phyloP scores from a whole-genome alignment of 2,329 filamentous ascomycete genomes.

The Claviceps africana region DNA sequence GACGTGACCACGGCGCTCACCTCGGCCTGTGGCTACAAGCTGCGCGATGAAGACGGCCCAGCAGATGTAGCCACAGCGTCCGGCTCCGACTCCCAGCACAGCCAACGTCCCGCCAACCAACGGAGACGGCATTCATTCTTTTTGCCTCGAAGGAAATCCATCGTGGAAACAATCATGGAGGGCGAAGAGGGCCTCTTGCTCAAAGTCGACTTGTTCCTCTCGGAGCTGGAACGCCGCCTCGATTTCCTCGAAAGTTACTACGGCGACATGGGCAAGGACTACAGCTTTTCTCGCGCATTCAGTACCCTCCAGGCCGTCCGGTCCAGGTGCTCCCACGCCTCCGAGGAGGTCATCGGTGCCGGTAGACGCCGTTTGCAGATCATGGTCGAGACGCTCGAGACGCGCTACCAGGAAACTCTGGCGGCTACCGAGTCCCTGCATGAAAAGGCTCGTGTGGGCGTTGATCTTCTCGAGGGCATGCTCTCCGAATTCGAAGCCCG shows the following conservation, averaged over 20 bases:
- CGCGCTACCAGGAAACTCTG: conserved; percentile 73
- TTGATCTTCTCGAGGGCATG: conserved; percentile 75
- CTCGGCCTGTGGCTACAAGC: conserved; percentile 22
- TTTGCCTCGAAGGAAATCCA: conserved; percentile 41
- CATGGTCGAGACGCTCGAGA: conserved; percentile 84
- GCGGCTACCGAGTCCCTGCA: conserved; percentile 74
- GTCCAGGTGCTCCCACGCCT: conserved; percentile 76
- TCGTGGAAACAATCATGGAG: conserved; percentile 48
- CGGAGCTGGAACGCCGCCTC: conserved; percentile 72
- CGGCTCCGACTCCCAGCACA: conserved; percentile 23
- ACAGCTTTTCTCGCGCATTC: conserved; percentile 73
- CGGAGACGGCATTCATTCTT: conserved; percentile 44
- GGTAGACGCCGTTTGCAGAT: conserved; percentile 73
- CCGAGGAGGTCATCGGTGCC: conserved; percentile 77
- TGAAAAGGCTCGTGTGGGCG: conserved; percentile 78
- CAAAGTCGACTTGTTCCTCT: conserved; percentile 65
- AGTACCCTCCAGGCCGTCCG: conserved; percentile 75
- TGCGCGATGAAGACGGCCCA: conserved; percentile 13
- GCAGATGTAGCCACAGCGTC: conserved; percentile 26
- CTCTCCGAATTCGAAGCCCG: conserved; percentile 73
- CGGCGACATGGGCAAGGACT: conserved; percentile 69
- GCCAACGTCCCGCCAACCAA: conserved; percentile 15
- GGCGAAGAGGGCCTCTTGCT: conserved; percentile 47
- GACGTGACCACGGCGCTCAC: conserved; percentile 25
- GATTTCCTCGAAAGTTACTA: conserved; percentile 87